A percentile compares a stretch with the other conserved stretches of the same genome.
phyloP scores from a whole-genome alignment of 305 asterid genomes.

The Euphrasia arctica region DNA sequence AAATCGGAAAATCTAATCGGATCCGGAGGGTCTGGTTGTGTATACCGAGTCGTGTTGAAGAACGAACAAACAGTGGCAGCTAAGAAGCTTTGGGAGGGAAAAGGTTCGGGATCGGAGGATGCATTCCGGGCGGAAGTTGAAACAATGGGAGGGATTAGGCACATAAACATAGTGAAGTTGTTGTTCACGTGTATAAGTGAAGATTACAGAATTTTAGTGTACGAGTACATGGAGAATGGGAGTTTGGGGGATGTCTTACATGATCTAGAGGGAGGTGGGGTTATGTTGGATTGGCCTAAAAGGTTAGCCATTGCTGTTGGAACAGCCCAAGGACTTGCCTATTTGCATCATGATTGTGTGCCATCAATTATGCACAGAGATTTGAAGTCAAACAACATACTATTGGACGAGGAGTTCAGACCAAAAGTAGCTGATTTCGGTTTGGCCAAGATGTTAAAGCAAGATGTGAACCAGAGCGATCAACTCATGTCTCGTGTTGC shows the following conservation, averaged over 20 bases:
- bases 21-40: conserved; percentile 80
- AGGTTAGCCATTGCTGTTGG: conserved; percentile 65
- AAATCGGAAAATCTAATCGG: conserved; percentile 62
- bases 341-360: conserved; percentile 84
- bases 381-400: conserved; percentile 72
- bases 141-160: conserved; percentile 65
- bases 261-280: conserved; percentile 55
- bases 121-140: conserved; percentile 66
- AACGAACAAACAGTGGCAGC: conserved; percentile 64
- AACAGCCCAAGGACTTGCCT: conserved; percentile 83
- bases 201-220: conserved; percentile 60
- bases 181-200: conserved; percentile 59
- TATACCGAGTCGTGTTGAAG: conserved; percentile 55
- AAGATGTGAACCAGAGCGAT: conserved; percentile 31
- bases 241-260: conserved; percentile 78
- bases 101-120: conserved; percentile 40
- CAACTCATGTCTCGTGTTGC: conserved; percentile 66
- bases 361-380: conserved; percentile 80
- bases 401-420: conserved; percentile 63
- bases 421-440: conserved; percentile 93
- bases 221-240: conserved; percentile 80
- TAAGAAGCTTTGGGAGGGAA: conserved; percentile 69
- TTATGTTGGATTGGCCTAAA: conserved; percentile 61
- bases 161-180: conserved; percentile 64
- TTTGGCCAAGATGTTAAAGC: conserved; percentile 56